A percentile compares a stretch with the other conserved stretches of the same genome.
These are phyloP conservation scores for Podospora fimiseda DNA, from an alignment of 495 filamentous ascomycete species.

Conservation along the genomic window DNA sequence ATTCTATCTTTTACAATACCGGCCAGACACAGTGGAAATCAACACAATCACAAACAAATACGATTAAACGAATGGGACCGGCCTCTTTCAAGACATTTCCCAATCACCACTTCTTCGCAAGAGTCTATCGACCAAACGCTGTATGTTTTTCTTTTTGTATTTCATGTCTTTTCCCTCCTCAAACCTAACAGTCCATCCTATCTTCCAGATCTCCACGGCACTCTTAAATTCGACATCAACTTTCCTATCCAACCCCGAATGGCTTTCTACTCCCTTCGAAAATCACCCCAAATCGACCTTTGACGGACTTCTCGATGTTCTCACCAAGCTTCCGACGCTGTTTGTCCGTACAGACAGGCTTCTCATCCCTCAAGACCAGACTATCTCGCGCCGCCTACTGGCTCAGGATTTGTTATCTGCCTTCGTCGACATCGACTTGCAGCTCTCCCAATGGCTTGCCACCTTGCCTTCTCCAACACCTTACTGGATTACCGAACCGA, in stretches of 20 bases:
- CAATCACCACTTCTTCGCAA: constrained; percentile 43
- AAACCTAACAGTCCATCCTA: too few species aligned
- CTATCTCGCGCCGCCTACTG: constrained; percentile 25
- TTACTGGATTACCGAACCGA: neutral
- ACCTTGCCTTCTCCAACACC: constrained; percentile 11
- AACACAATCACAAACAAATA: constrained; percentile 19
- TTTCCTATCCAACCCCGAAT: constrained; percentile 37
- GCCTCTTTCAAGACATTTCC: constrained; percentile 36
- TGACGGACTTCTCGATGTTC: constrained; percentile 39
- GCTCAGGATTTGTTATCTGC: constrained; percentile 37
- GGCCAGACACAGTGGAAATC: constrained; percentile 27
- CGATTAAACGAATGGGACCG: constrained; percentile 34
- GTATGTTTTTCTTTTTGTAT: constrained; percentile 19
- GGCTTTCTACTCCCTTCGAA: constrained; percentile 40
- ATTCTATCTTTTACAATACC: constrained; percentile 24
- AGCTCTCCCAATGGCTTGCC: constrained; percentile 35
- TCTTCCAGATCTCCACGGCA: constrained; percentile 37
- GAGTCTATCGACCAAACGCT: constrained; percentile 39
- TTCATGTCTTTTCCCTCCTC: neutral
- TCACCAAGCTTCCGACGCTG: constrained; percentile 33
- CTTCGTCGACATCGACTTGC: constrained; percentile 34
- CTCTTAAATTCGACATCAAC: constrained; percentile 39
- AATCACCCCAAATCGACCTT: constrained; percentile 36
- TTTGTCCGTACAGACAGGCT: constrained; percentile 30
- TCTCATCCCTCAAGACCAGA: constrained; percentile 22